Evolutionary conservation across 176 grass and related monocot genomes (phyloP), one percentile per base, ranked within the genome.

Genomic region (Carex littledalei): DNA sequence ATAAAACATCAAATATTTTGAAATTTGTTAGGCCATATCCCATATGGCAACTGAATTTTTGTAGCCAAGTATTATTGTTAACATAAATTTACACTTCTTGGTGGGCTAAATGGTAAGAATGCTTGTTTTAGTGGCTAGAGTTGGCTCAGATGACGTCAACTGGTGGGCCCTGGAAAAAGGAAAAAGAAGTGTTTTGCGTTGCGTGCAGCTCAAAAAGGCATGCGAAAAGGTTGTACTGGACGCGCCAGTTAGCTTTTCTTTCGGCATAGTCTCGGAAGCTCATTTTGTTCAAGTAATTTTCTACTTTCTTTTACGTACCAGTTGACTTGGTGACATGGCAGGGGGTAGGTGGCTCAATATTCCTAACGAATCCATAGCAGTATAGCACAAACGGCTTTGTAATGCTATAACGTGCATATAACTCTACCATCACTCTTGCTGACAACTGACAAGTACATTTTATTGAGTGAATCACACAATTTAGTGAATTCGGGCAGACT

Each of bases 111-210:
- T 11, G 1, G 78, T 41, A 60, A 81, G 31, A 81, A 3, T 39
- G 17, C 8, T 12, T 7, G 29, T 60, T 37, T 81, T 37, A 41
- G 78, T 81, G 78, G 78, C 53, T 81, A 37, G 47, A 59, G 17
- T n/a, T 55, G 35, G 7, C 11, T 39, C 6, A 16, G 49, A 59
- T 63, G 53, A 81, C 78, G 78, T 81, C 78, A 81, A 8, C 78
- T 12, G 22, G 15, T 34, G 78, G 58, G 31, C 4, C 54, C 54
- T 2, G 3, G 24, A 37, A 81, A 62, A 81, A 63, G 78, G 78
- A 8, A 39, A 81, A 81, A 81, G 53, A 63, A 35, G 78, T 81
- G 78, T 62, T 60, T 81, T 81, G 20, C 32, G 26, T 81, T 81
- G 78, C 78, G 49, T 81, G 56, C 24, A 81, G 58, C 35, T 32